phyloP scores from a whole-genome alignment of 148 eudicot species.

The Rhododendron molle region DNA sequence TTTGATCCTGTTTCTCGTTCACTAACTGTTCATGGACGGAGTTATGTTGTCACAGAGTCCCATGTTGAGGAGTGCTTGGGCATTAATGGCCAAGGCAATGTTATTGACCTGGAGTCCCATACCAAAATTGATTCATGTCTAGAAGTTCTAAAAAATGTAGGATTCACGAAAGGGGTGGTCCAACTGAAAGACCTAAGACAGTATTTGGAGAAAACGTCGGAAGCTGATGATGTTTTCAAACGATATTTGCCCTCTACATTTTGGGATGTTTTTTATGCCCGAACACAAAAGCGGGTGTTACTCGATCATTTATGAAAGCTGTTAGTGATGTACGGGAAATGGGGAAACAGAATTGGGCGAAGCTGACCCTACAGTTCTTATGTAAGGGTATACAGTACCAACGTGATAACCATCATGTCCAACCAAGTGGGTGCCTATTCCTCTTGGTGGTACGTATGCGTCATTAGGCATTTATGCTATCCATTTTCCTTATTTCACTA shows the following conservation, averaged over 20 bases:
- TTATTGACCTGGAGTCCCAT: too few species aligned
- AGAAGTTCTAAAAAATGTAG: too few species aligned
- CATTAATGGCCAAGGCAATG: not conserved
- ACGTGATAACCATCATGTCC: too few species aligned
- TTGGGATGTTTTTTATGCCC: not conserved
- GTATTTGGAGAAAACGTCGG: not conserved
- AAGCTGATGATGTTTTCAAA: not conserved
- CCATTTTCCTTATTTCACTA: too few species aligned
- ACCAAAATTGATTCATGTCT: too few species aligned
- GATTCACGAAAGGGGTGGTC: not conserved
- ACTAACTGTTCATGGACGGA: not conserved
- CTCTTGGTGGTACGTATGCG: too few species aligned
- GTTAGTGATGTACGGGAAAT: not conserved
- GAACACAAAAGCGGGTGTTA: not conserved
- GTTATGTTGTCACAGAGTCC: not conserved
- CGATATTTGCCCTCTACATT: not conserved
- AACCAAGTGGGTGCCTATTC: too few species aligned
- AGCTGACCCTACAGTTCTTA: not conserved
- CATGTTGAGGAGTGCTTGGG: not conserved
- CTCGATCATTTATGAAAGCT: not conserved
- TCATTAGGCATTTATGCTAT: too few species aligned
- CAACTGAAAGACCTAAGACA: too few species aligned
- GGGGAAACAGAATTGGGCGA: not conserved
- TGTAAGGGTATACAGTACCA: not conserved
- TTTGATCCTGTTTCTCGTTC: not conserved